Evolutionary conservation across 2,329 filamentous ascomycete species (phyloP).

Genomic region (Ceratocystiopsis brevicomis): DNA sequence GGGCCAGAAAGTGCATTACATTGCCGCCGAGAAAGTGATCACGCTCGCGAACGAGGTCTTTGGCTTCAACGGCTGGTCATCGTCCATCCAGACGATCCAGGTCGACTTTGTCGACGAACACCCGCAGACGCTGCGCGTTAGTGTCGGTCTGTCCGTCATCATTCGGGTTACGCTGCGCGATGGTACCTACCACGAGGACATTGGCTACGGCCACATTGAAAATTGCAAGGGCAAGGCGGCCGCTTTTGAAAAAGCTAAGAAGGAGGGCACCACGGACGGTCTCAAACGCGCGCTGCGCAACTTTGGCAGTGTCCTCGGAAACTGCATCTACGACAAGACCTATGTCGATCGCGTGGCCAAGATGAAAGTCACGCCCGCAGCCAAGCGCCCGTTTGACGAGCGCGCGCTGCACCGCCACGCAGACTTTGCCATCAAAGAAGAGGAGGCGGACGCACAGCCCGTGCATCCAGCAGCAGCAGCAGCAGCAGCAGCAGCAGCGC

Average conservation of each 20-base stretch:
- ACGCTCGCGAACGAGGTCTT: constrained; percentile 88
- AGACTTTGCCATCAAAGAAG: constrained; percentile 49
- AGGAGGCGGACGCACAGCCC: constrained; percentile 12
- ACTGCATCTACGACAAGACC: constrained; percentile 94
- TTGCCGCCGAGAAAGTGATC: constrained; percentile 93
- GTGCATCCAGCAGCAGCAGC: too few species aligned
- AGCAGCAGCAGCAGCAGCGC: not conserved
- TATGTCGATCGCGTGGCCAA: constrained; percentile 82
- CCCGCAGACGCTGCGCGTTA: constrained; percentile 57
- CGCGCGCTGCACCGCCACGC: constrained; percentile 65
- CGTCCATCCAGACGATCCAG: constrained; percentile 82
- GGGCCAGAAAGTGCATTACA: constrained; percentile 76
- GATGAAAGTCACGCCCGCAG: constrained; percentile 56
- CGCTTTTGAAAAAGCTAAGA: constrained; percentile 97
- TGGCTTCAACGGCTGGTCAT: constrained; percentile 95
- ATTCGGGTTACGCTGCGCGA: constrained; percentile 79
- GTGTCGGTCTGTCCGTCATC: constrained; percentile 72
- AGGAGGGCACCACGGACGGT: constrained; percentile 89
- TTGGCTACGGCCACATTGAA: constrained; percentile 91
- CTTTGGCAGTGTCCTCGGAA: constrained; percentile 94
- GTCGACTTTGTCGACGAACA: constrained; percentile 92
- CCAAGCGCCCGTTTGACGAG: constrained; percentile 45
- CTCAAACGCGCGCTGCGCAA: constrained; percentile 76
- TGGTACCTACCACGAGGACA: constrained; percentile 93
- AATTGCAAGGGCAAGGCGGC: constrained; percentile 90